Percentiles rank a stretch among this genome's conserved stretches.
These are phyloP conservation scores for Aquilaria sinensis DNA, from an alignment of 345 rosid genomes.

Conservation along the genomic window DNA sequence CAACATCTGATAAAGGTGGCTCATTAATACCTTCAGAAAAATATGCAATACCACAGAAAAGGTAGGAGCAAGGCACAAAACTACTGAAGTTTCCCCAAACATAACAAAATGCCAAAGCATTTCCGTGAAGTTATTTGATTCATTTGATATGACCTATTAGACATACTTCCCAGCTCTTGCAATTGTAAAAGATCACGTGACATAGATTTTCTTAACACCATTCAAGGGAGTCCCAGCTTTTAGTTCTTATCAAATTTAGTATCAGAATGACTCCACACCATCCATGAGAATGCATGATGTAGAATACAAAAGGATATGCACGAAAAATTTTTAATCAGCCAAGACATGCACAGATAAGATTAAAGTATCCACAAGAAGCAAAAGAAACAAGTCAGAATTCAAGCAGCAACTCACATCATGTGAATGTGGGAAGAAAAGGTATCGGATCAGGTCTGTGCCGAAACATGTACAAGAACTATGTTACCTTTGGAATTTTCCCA, in stretches of 20 bases:
- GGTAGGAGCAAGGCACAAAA: background rate
- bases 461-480: no score
- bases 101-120: background rate
- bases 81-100: background rate
- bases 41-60: background rate
- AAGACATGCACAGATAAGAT: background rate
- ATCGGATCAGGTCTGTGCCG: no score
- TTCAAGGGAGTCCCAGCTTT: background rate
- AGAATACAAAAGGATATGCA: background rate
- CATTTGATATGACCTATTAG: no score
- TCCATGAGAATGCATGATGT: background rate
- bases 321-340: background rate
- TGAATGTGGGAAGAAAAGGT: no score
- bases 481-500: conserved; percentile 98
- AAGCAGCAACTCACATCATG: background rate
- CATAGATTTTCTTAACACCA: background rate
- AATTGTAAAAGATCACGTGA: no score
- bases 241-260: background rate
- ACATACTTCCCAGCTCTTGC: no score
- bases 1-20: conserved; percentile 58
- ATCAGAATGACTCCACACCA: background rate
- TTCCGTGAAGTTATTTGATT: no score
- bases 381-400: background rate
- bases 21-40: conserved; percentile 8
- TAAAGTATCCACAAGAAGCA: background rate